Base-by-base conservation (phyloP, 768 basidiomycete species). In the Lactarius trivialis region DNA sequence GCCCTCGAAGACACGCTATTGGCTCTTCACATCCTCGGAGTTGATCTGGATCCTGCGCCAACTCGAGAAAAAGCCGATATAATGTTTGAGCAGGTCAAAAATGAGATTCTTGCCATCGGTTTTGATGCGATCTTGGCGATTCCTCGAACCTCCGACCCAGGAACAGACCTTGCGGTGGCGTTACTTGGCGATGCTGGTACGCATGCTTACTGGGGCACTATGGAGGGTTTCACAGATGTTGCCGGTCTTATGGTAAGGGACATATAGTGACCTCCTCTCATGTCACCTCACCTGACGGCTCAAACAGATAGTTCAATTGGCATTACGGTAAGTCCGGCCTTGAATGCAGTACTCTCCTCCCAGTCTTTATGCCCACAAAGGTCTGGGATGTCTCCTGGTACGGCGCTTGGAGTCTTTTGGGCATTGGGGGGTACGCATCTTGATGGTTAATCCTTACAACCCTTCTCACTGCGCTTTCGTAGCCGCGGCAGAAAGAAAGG, bases 351-450 rank as follows among this genome's bases (percentile, higher is more conserved):
- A 3, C 26, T 30, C 3, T 26, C 30, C 50, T 41, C 5, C 52
- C 15, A 3, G 28, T 14, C 17, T 36, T 53, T 15, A 62, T 12
- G 3, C 7, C 30, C 7, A 14, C 12, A 24, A 55, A 88, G 85
- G 30, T 81, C 79, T 58, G 88, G 87, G 6, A 85, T 90, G 77
- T 79, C 84, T 7, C 80, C 86, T 17, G 85, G 85, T 5, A 84
- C 85, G 8, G 82, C 85, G 0, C 72, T 86, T 19, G 88, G 88
- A 7, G 86, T 90, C 72, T 86, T 89, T 69, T 89, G 85, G 85
- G 81, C 83, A 15, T 73, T 86, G 7, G 82, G 81, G 70, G 84
- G 85, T 85, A 67, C 32, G 72, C 37, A 28, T 39, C n/a, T 15
- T 36, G 17, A 53, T 55, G 55, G 14, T 32, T 36, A 14, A 39